Base-by-base conservation (phyloP, 2,329 filamentous ascomycete genomes). In the Xylariaceae sp. region DNA sequence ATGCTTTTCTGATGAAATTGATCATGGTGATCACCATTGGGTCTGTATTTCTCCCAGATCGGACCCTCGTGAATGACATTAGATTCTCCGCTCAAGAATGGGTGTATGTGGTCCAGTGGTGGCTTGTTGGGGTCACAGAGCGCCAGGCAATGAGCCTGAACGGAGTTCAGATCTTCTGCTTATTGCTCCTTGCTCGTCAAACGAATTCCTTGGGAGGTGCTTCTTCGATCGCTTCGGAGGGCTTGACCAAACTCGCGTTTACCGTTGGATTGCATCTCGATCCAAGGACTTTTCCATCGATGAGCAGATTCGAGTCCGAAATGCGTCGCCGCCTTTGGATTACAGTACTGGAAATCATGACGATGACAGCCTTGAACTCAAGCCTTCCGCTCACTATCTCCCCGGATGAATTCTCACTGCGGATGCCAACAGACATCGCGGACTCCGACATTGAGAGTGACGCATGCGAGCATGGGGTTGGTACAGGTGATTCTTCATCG, bases 211-310 rank as follows among this genome's bases (percentile, higher is more conserved):
- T 60, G 4, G 53, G 56, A 2, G 52, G 49, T 9, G 47, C 55
- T 8, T 40, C 53, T 6, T 57, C 54, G 19, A 55, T 59, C 9
- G 52, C 53, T 13, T 53, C 55, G 3, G 56, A 59, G 8, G 50
- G 58, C 2, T 41, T 63, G n/a, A 39, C 57, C n/a, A 54, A 56
- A 38, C 45, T 54, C 19, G 54, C 59, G 15, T 57, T 61, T 35
- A 54, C 55, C 3, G 41, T 61, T n/a, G 60, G 60, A 3, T 37
- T 62, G 11, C 58, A 63, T 40, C 38, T 60, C 15, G 53, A 62
- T 19, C 56, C 56, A 7, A 39, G 42, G 13, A 33, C 40, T 13
- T 50, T 56, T 33, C 37, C 42, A 2, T 39, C 40, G 12, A 45
- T 56, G 15, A 50, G 52, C 1, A 24, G 39, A 3, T 49, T 57